Evolutionary conservation across 495 filamentous ascomycete genomes (phyloP), one percentile per base, ranked within the genome.

Genomic region (Penicillium subrubescens): DNA sequence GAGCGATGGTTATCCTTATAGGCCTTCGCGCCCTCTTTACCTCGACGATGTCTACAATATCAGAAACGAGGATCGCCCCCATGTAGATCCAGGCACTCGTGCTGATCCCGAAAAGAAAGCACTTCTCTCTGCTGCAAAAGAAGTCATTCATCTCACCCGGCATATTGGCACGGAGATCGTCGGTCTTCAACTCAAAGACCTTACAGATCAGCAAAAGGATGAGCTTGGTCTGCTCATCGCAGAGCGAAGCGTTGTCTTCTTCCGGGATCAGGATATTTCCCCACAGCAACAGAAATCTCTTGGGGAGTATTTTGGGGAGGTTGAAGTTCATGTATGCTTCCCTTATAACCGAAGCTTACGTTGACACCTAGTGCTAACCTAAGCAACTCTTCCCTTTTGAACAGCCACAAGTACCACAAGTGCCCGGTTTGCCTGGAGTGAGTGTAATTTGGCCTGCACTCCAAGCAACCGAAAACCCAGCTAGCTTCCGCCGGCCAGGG

Each of bases 111-210:
- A 82, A 21, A 92, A 91, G 76, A 88, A 84, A 56, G 83, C 87
- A 6, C 72, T 92, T 10, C 64, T 92, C 5, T 83, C 82, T 0
- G 89, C 88, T 0, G 88, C 89, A 0, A 87, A 84, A 37, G 84
- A 90, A 68, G 87, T 91, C 4, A 89, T 84, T 15, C 78, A 88
- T 62, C 73, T 92, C 51, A 91, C 89, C 3, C 71, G 79, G 21
- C 83, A 90, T 66, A 91, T 91, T 70, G 89, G 89, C 14, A 91
- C 89, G 4, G 89, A 92, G 66, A 88, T 91, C 59, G 86, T 88
- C 17, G 89, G 88, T 0, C 66, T 91, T 10, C 88, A 92, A 56
- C 73, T 91, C 29, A 91, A 89, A 60, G 88, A 91, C 59, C 75
- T 91, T 37, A 89, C 85, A 0, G 77, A 85, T 51, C 82, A 87